phyloP scores from a whole-genome alignment of 139 green algal species.

The Chlamydomonas applanata region DNA sequence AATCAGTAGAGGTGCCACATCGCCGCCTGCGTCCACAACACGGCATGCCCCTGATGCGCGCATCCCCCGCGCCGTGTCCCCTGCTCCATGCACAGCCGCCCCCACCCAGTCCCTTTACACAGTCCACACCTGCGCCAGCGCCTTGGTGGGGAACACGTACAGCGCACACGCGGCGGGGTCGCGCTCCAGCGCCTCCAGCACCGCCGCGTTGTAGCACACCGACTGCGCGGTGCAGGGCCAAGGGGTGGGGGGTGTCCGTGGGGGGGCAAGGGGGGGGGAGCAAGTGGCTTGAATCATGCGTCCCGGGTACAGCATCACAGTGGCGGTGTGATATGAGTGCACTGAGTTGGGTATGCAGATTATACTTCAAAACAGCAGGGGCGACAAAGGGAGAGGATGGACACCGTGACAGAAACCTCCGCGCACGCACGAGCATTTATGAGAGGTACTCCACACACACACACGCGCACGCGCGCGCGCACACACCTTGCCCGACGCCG shows the following conservation, averaged over 20 bases:
- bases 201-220: conserved; percentile 7
- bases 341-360: too few relatives aligned
- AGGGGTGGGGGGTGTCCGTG: neutral
- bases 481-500: conserved; percentile 89
- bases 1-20: too few relatives aligned
- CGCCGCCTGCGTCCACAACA: too few relatives aligned
- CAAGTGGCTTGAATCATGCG: neutral
- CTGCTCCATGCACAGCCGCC: too few relatives aligned
- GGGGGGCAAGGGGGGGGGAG: neutral
- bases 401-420: neutral
- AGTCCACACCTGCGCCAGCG: conserved; percentile 55
- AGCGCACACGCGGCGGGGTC: conserved; percentile 63
- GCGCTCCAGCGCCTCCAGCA: conserved; percentile 50
- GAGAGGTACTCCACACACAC: too few relatives aligned
- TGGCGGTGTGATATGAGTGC: too few relatives aligned
- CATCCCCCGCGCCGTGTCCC: too few relatives aligned
- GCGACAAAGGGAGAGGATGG: too few relatives aligned
- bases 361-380: too few relatives aligned
- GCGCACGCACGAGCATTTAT: too few relatives aligned
- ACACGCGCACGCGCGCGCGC: neutral
- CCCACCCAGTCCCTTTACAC: neutral
- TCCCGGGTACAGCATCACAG: too few relatives aligned
- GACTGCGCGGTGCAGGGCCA: neutral
- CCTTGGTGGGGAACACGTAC: conserved; percentile 97
- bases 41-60: too few relatives aligned